Base-by-base conservation (phyloP, 805 yeast genomes). In the Suhomyces sp. region DNA sequence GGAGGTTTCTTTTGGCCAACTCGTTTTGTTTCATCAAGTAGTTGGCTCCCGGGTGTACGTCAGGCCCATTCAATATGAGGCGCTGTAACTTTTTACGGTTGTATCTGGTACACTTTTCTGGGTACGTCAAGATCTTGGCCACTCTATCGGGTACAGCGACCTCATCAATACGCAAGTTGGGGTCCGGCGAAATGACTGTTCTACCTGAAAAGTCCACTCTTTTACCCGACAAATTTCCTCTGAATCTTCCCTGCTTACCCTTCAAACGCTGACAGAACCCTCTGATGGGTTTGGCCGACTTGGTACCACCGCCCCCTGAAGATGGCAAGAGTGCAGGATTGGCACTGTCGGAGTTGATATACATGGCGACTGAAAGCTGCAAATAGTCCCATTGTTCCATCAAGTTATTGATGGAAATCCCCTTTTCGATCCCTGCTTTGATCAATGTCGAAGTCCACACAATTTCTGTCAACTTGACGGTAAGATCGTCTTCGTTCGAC, bases 371-470 rank as follows among this genome's bases (percentile, higher is more conserved):
- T 1, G 97, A 88, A 49, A 94, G 78, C 71, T 94, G 99, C 59
- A 94, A 73, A 67, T 90, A 94, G 66, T 94, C 99, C 99, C 99
- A 94, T 66, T 94, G 99, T 65, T 93, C 98, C 97, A 94, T 92
- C 71, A 94, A 78, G 63, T 90, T 90, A 58, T 90, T 89, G 64
- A 96, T 86, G 13, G 97, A 84, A 56, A 93, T 89, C 54, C 99
- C 99, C 67, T 91, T 93, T 57, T 92, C 96, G 49, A 94, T 83
- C 55, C 97, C 99, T 0, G 97, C 96, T 59, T 90, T 82, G 62
- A 94, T 94, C 73, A 92, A 79, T 4, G 96, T 87, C n/a, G 94
- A 87, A 1, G 97, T 90, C 96, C 96, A 93, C 26, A 92, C 98
- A 57, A 94, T 90, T 72, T 94, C 99, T 0, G 98, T 90, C 54